Conservation (phyloP, 345 rosid genomes). For the Adansonia digitata region DNA sequence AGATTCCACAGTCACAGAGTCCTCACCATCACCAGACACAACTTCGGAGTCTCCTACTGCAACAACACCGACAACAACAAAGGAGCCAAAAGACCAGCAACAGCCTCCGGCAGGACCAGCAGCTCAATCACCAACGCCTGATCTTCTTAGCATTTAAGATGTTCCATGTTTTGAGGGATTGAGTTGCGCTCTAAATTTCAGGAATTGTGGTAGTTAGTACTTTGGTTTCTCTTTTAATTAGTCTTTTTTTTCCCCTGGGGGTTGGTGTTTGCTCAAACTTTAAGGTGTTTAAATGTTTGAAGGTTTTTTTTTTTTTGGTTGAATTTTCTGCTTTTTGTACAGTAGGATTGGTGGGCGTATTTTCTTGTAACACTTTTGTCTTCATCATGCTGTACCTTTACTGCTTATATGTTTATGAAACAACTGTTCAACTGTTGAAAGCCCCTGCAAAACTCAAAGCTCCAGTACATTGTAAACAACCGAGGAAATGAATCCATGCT, state of each 20-base stretch:
- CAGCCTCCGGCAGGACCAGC: constrained; percentile 19
- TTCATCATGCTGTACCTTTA: constrained; percentile 4
- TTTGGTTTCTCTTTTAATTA: constrained; percentile 17
- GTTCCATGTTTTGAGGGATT: constrained; percentile 3
- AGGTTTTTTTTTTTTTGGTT: constrained; percentile 12
- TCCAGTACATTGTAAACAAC: background rate
- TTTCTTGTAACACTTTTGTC: background rate
- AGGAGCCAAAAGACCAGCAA: constrained; percentile 39
- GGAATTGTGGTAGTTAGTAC: constrained; percentile 32
- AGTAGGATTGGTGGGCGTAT: constrained; percentile 31
- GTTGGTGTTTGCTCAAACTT: constrained; percentile 31
- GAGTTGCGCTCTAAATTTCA: constrained; percentile 22
- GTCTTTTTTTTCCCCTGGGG: constrained; percentile 2
- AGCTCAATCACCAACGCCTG: constrained; percentile 28
- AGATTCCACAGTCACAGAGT: constrained; percentile 27
- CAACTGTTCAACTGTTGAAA: background rate
- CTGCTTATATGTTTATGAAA: background rate
- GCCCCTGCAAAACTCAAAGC: background rate
- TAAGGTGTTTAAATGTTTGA: constrained; percentile 24
- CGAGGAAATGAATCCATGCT: background rate
- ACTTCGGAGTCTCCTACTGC: constrained; percentile 29
- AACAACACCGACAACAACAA: constrained; percentile 10
- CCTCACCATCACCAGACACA: constrained; percentile 23
- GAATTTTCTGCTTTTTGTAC: constrained; percentile 20
- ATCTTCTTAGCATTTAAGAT: constrained; percentile 72